A percentile compares a stretch with the other conserved stretches of the same genome.
These are phyloP conservation scores for Nidularia sp. DNA, from an alignment of 768 basidiomycete genomes.

Conservation along the genomic window DNA sequence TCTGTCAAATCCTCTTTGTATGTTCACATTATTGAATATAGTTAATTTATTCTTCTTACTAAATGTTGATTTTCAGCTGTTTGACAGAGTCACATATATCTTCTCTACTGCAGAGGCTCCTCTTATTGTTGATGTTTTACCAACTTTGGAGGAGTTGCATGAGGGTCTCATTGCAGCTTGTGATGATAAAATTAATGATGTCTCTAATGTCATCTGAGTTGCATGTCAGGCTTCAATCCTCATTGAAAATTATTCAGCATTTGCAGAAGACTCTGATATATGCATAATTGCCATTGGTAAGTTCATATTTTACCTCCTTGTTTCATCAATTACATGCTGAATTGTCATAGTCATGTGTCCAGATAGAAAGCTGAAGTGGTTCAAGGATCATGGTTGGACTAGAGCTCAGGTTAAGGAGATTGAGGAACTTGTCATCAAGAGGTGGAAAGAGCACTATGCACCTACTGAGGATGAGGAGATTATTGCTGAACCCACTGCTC, in stretches of 20 bases:
- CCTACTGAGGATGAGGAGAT: background rate
- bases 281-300: conserved; percentile 15
- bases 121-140: background rate
- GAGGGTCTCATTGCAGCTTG: conserved; percentile 9
- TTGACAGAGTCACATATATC: conserved; percentile 15
- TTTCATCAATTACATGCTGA: conserved; percentile 1
- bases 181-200: conserved; percentile 9
- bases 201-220: conserved; percentile 10
- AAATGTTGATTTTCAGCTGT: conserved; percentile 10
- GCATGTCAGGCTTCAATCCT: conserved; percentile 12
- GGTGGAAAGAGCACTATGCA: background rate
- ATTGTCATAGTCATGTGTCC: conserved; percentile 18
- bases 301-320: conserved; percentile 9
- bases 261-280: conserved; percentile 9
- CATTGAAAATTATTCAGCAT: conserved; percentile 9
- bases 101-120: conserved; percentile 14
- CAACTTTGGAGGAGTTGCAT: background rate
- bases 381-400: background rate
- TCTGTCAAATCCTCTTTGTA: conserved; percentile 18
- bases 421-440: background rate
- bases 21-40: background rate
- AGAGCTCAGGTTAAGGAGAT: background rate
- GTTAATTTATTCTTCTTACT: background rate
- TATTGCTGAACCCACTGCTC: background rate
- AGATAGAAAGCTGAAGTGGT: conserved; percentile 1